phyloP scores from a whole-genome alignment of 352 stramenopile genomes.

The Pythium sp. region DNA sequence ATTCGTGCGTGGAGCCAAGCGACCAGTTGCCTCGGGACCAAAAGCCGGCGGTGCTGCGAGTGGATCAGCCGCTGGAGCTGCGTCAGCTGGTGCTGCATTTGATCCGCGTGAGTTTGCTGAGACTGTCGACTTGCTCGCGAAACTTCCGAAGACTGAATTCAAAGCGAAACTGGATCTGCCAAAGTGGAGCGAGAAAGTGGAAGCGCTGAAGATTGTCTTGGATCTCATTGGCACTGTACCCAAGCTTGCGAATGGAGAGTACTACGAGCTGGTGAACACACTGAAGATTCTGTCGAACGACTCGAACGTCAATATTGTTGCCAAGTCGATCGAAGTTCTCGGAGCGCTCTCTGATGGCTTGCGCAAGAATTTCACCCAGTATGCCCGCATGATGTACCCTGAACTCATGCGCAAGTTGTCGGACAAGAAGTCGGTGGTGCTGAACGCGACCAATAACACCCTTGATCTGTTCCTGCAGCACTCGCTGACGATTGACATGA shows the following conservation, averaged over 20 bases:
- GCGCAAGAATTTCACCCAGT: slow-evolving; percentile 78
- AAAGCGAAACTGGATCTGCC: slow-evolving; percentile 64
- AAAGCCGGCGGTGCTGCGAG: slow-evolving; percentile 7
- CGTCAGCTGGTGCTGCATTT: slow-evolving; percentile 26
- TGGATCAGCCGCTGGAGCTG: slow-evolving; percentile 13
- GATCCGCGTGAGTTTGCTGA: slow-evolving; percentile 85
- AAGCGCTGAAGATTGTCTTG: slow-evolving; percentile 82
- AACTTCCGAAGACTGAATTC: slow-evolving; percentile 79
- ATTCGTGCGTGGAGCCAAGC: slow-evolving; percentile 62
- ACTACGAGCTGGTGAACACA: slow-evolving; percentile 83
- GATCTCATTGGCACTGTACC: slow-evolving; percentile 77
- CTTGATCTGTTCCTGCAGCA: slow-evolving; percentile 81
- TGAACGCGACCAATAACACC: slow-evolving; percentile 81
- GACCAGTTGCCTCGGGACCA: slow-evolving; percentile 18
- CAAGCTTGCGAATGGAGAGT: slow-evolving; percentile 85
- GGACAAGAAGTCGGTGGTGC: slow-evolving; percentile 84
- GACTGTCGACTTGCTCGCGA: slow-evolving; percentile 79
- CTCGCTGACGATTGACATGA: slow-evolving; percentile 81
- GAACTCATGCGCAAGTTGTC: slow-evolving; percentile 82
- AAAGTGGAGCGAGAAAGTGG: slow-evolving; percentile 89
- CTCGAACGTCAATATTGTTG: slow-evolving; percentile 87
- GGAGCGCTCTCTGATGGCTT: slow-evolving; percentile 75
- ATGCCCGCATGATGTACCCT: slow-evolving; percentile 71
- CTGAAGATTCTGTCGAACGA: slow-evolving; percentile 80
- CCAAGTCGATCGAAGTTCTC: slow-evolving; percentile 83